A percentile compares a stretch with the other conserved stretches of the same genome.
These are phyloP conservation scores for Hypericum perforatum DNA, from an alignment of 345 rosid species.

Conservation along the genomic window DNA sequence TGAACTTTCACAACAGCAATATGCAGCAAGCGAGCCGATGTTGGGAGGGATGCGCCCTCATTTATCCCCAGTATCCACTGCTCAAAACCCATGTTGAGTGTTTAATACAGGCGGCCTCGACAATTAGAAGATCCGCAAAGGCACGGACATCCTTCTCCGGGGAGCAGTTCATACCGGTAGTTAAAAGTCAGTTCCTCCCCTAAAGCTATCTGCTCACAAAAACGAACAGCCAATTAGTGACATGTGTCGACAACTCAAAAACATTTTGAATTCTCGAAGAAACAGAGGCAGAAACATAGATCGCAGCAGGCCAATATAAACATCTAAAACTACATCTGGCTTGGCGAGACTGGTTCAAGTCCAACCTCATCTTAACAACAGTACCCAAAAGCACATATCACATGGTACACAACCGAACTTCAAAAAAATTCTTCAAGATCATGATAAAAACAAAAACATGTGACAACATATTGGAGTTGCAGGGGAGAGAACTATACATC, in stretches of 20 bases:
- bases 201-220: constrained; percentile 63
- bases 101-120: constrained; percentile 49
- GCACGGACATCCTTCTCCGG: constrained; percentile 59
- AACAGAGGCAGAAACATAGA: constrained; percentile 3
- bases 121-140: constrained; percentile 62
- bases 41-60: too few relatives aligned
- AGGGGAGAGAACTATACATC: constrained; percentile 53
- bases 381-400: too few relatives aligned
- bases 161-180: constrained; percentile 37
- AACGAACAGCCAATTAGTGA: background rate
- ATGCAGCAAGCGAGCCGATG: too few relatives aligned
- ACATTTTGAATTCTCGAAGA: background rate
- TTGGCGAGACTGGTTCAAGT: too few relatives aligned
- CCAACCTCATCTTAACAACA: too few relatives aligned
- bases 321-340: too few relatives aligned
- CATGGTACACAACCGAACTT: too few relatives aligned
- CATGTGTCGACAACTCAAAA: background rate
- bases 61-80: background rate
- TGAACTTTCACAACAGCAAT: too few relatives aligned
- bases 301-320: too few relatives aligned
- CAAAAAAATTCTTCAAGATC: too few relatives aligned
- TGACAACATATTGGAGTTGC: constrained; percentile 1
- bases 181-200: constrained; percentile 84
- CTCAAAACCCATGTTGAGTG: background rate
- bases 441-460: background rate